Evolutionary conservation across 768 basidiomycete genomes (phyloP).

Genomic region (Hydnomerulius pinastri): DNA sequence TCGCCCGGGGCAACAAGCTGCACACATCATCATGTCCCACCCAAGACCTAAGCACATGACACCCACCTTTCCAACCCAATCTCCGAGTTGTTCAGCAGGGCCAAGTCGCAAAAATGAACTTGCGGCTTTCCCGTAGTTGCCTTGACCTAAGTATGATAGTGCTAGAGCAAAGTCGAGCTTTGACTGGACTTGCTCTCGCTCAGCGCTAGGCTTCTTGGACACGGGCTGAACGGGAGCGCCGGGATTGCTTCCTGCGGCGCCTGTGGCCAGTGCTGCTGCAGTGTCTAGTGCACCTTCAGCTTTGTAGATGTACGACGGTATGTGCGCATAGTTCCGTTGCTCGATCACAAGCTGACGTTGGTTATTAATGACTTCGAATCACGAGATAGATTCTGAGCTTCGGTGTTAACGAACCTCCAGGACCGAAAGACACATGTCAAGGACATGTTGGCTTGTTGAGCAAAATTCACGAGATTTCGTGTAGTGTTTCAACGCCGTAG

Average conservation of each 20-base stretch:
- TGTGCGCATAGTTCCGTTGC: constrained; percentile 82
- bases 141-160: constrained; percentile 70
- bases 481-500: constrained; percentile 74
- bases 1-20: constrained; percentile 81
- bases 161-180: constrained; percentile 84
- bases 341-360: constrained; percentile 76
- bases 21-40: background rate
- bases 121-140: constrained; percentile 82
- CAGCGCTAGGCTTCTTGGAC: constrained; percentile 49
- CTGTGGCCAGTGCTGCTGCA: constrained; percentile 37
- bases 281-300: constrained; percentile 90
- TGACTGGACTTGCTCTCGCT: constrained; percentile 67
- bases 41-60: background rate
- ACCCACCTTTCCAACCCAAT: constrained; percentile 75
- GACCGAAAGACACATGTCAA: constrained; percentile 88
- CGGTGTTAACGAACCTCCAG: constrained; percentile 56
- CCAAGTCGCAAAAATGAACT: constrained; percentile 69
- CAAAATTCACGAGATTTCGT: constrained; percentile 94
- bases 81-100: constrained; percentile 62
- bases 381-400: background rate
- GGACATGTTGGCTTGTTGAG: constrained; percentile 86
- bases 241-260: constrained; percentile 24
- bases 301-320: constrained; percentile 93
- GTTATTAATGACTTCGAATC: background rate
- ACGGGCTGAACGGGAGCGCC: constrained; percentile 18